Evolutionary conservation across 139 green algal genomes (phyloP).

Genomic region (Ettlia oleoabundans): DNA sequence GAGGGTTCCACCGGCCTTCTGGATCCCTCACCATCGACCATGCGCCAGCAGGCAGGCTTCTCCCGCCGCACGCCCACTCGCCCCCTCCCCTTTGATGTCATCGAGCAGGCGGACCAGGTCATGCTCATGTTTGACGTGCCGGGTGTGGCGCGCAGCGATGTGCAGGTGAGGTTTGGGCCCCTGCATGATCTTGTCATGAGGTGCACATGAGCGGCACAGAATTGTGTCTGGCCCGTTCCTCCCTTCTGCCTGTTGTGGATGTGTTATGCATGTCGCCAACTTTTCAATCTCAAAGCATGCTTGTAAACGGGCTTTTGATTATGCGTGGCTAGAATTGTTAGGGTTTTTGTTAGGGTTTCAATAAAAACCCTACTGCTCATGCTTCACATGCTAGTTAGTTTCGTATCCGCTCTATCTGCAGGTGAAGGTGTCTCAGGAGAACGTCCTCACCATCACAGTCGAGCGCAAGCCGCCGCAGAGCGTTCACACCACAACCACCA

Average conservation of each 20-base stretch:
- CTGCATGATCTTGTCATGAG: not conserved
- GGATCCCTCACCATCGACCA: not conserved
- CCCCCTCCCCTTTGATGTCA: not conserved
- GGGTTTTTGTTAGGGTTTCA: not conserved
- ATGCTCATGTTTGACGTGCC: not conserved
- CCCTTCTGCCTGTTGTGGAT: too few relatives aligned
- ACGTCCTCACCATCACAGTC: not conserved
- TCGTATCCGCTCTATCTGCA: not conserved
- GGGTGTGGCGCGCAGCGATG: not conserved
- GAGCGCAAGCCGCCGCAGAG: not conserved
- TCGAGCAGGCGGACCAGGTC: not conserved
- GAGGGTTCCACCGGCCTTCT: not conserved
- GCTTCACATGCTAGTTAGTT: too few relatives aligned
- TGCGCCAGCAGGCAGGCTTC: not conserved
- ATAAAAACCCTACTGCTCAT: too few relatives aligned
- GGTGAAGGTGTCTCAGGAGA: not conserved
- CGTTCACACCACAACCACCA: too few relatives aligned
- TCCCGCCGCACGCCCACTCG: not conserved
- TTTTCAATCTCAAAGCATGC: too few relatives aligned
- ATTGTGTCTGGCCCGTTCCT: not conserved
- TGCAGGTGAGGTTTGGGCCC: not conserved
- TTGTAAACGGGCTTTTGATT: too few relatives aligned
- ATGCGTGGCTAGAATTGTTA: not conserved
- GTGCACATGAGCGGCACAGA: not conserved
- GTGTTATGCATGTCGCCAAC: too few relatives aligned